Conservation (phyloP, 2,329 filamentous ascomycete species). For the Nigrospora oryzae region DNA sequence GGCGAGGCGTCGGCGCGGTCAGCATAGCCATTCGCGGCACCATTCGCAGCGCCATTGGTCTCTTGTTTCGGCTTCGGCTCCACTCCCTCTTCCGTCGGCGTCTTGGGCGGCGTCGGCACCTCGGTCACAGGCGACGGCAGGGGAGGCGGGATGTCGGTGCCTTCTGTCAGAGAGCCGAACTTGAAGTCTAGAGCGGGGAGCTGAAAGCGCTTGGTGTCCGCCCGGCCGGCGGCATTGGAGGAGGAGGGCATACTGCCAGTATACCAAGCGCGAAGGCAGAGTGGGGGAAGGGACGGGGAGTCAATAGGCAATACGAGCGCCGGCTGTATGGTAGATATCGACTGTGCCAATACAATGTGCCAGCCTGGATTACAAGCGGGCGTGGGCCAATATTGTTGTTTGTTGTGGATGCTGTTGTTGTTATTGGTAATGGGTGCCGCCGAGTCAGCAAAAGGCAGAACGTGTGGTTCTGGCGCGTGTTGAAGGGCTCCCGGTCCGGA, state of each 20-base stretch:
- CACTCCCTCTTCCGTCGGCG: constrained; percentile 13
- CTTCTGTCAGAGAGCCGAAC: constrained; percentile 51
- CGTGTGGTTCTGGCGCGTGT: no score
- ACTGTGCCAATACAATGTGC: not conserved
- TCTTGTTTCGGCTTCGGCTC: constrained; percentile 13
- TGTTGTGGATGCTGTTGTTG: not conserved
- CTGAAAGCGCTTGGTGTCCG: constrained; percentile 34
- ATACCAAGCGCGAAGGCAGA: not conserved
- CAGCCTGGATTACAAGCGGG: not conserved
- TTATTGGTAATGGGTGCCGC: no score
- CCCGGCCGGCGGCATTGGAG: not conserved
- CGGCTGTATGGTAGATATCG: not conserved
- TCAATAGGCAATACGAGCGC: not conserved
- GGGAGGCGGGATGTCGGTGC: constrained; percentile 52
- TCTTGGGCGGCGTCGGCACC: constrained; percentile 34
- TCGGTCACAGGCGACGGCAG: constrained; percentile 43
- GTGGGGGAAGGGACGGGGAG: not conserved
- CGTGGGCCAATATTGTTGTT: not conserved
- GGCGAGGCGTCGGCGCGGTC: constrained; percentile 19
- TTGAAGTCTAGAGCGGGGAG: constrained; percentile 50
- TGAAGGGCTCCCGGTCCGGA: no score
- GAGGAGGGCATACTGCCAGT: not conserved
- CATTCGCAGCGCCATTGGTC: constrained; percentile 26
- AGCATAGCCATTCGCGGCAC: constrained; percentile 30
- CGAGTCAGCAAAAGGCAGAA: no score